Conservation (phyloP, 495 filamentous ascomycete species). For the Penicillium simplicissimum region DNA sequence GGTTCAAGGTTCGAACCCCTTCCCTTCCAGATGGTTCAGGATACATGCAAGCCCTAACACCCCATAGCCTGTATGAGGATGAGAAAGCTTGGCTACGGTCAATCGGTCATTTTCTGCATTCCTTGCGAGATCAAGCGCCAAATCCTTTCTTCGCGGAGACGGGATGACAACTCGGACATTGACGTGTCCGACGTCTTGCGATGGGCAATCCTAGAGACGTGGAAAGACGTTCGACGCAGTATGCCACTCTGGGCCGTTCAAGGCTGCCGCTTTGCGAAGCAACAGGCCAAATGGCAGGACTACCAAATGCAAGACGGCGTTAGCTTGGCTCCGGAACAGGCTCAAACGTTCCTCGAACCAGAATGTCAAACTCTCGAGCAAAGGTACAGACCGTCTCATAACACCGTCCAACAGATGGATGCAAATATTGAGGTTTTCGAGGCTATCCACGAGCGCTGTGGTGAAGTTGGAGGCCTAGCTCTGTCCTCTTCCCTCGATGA, state of each 20-base stretch:
- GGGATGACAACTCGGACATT: conserved; percentile 32
- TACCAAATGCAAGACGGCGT: neutral
- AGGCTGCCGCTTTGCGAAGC: conserved; percentile 47
- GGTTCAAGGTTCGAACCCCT: conserved; percentile 64
- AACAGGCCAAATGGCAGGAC: conserved; percentile 23
- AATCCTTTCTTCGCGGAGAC: conserved; percentile 43
- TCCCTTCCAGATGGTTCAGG: neutral
- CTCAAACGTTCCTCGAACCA: conserved; percentile 47
- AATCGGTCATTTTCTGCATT: conserved; percentile 61
- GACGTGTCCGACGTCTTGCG: no score
- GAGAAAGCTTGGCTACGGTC: conserved; percentile 60
- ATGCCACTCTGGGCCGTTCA: conserved; percentile 64
- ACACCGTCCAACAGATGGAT: neutral
- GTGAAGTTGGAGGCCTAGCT: conserved; percentile 41
- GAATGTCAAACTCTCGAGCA: conserved; percentile 48
- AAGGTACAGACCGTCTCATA: conserved; percentile 34
- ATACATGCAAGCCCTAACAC: neutral
- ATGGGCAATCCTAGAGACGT: conserved; percentile 63
- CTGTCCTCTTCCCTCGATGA: conserved; percentile 54
- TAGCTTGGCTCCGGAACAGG: conserved; percentile 23
- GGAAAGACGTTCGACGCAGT: conserved; percentile 35
- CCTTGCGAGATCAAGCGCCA: conserved; percentile 50
- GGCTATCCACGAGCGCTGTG: conserved; percentile 42
- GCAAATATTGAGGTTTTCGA: neutral
- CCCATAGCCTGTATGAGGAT: conserved; percentile 64